These are phyloP conservation scores for Canariomyces notabilis DNA, from an alignment of 2,329 filamentous ascomycete species.

Conservation along the genomic window DNA sequence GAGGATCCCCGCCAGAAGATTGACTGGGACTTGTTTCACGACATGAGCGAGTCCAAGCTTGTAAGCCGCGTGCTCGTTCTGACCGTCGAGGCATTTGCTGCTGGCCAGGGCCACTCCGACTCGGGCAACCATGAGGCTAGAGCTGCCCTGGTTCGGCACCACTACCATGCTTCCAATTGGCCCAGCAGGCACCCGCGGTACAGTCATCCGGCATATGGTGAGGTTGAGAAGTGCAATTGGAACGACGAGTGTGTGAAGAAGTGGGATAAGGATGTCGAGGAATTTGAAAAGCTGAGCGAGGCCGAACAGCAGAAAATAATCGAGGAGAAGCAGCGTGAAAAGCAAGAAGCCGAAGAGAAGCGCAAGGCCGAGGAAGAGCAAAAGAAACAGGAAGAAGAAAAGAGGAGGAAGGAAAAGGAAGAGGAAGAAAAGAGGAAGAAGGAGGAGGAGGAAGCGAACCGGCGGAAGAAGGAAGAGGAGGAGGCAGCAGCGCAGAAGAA, in stretches of 20 bases:
- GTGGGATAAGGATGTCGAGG: conserved; percentile 61
- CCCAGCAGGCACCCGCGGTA: conserved; percentile 61
- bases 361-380: conserved; percentile 25
- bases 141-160: conserved; percentile 64
- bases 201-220: conserved; percentile 63
- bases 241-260: conserved; percentile 55
- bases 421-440: conserved; percentile 20
- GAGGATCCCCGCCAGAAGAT: conserved; percentile 38
- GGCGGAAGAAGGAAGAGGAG: conserved; percentile 15
- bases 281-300: conserved; percentile 52
- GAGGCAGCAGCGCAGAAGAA: conserved; percentile 8
- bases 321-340: conserved; percentile 33
- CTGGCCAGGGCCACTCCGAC: conserved; percentile 67
- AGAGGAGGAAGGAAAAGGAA: conserved; percentile 32
- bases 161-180: conserved; percentile 72
- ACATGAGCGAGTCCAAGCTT: conserved; percentile 60
- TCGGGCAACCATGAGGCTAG: conserved; percentile 64
- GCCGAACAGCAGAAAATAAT: conserved; percentile 53
- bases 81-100: conserved; percentile 67
- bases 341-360: conserved; percentile 25
- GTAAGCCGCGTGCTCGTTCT: conserved; percentile 61
- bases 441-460: conserved; percentile 17
- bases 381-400: conserved; percentile 29
- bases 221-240: conserved; percentile 70
- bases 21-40: conserved; percentile 61